Conservation (phyloP, 176 grass and related monocot genomes). For the Poa pratensis region DNA sequence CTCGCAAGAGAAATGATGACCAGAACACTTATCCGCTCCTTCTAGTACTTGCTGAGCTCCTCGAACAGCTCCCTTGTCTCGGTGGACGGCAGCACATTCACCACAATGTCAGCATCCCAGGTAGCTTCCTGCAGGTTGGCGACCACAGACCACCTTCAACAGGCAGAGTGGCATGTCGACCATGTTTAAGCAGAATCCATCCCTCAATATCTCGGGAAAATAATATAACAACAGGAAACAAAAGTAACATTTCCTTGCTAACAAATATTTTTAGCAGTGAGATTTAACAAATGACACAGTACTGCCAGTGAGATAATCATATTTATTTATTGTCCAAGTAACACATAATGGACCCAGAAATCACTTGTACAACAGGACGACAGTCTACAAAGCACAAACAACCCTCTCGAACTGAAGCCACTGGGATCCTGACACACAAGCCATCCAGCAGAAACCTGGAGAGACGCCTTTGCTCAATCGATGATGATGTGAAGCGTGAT, state of each 20-base stretch:
- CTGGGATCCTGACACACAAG: background rate
- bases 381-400: background rate
- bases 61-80: slow-evolving; percentile 93
- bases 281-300: background rate
- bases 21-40: slow-evolving; percentile 87
- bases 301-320: no score
- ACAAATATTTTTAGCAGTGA: background rate
- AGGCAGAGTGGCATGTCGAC: slow-evolving; percentile 89
- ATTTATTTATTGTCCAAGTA: slow-evolving; percentile 9
- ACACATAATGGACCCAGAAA: slow-evolving; percentile 12
- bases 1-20: slow-evolving; percentile 91
- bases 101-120: slow-evolving; percentile 97
- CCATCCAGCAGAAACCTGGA: background rate
- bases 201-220: slow-evolving; percentile 68
- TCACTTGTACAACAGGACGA: slow-evolving; percentile 24
- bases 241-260: background rate
- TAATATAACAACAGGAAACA: no score
- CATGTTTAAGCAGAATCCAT: slow-evolving; percentile 96
- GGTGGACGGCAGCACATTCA: slow-evolving; percentile 84
- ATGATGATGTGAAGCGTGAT: slow-evolving; percentile 21
- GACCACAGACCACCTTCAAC: slow-evolving; percentile 92
- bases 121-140: slow-evolving; percentile 96
- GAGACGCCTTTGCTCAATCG: slow-evolving; percentile 8
- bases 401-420: background rate
- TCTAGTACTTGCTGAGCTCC: slow-evolving; percentile 93